phyloP scores from a whole-genome alignment of 306 rosid genomes.

The Trichosanthes cucumerina region DNA sequence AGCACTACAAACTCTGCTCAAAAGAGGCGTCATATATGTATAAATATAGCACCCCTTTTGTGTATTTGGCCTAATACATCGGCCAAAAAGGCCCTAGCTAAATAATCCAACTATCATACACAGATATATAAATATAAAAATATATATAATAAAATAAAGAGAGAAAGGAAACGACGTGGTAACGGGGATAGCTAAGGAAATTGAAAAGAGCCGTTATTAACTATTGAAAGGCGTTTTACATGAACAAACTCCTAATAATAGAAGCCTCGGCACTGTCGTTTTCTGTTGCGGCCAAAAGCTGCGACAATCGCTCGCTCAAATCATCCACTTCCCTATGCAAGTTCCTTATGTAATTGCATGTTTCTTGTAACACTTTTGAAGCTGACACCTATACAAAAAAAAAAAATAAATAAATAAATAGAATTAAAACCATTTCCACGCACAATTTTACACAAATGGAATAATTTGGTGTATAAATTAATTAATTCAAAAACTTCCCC shows the following conservation, averaged over 20 bases:
- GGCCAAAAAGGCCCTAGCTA: background rate
- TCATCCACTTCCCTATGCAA: constrained; percentile 2
- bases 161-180: background rate
- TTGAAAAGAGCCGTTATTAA: background rate
- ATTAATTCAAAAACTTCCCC: no score
- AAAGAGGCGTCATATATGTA: background rate
- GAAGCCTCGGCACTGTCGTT: background rate
- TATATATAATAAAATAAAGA: background rate
- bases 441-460: no score
- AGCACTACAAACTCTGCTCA: background rate
- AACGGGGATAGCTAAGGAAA: background rate
- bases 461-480: no score
- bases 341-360: constrained; percentile 13
- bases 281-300: background rate
- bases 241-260: constrained; percentile 2
- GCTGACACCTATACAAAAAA: background rate
- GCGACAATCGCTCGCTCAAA: constrained; percentile 1
- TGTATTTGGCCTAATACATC: background rate
- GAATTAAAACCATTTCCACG: no score
- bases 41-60: background rate
- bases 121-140: background rate
- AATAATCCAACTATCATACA: background rate
- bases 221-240: background rate
- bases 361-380: constrained; percentile 1
- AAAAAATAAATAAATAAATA: background rate